phyloP scores from a whole-genome alignment of 768 basidiomycete genomes.

The Pholiota microspora region DNA sequence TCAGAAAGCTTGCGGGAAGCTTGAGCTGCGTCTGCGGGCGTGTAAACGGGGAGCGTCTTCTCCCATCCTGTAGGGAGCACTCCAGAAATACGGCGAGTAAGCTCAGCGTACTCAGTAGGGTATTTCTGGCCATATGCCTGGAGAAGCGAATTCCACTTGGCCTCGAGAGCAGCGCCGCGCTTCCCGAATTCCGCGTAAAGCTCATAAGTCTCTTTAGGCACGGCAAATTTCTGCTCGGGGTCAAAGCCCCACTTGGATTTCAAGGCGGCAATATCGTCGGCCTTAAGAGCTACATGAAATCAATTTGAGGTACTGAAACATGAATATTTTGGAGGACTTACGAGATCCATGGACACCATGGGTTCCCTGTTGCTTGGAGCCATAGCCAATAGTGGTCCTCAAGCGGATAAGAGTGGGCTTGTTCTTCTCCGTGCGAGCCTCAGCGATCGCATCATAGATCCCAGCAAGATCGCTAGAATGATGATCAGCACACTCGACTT shows the following conservation, averaged over 20 bases:
- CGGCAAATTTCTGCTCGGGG: slow-evolving; percentile 71
- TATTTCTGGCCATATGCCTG: slow-evolving; percentile 71
- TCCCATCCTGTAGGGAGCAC: slow-evolving; percentile 88
- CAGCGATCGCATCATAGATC: slow-evolving; percentile 77
- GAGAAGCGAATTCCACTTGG: slow-evolving; percentile 71
- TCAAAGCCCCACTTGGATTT: slow-evolving; percentile 87
- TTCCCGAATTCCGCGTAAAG: slow-evolving; percentile 64
- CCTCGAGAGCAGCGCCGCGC: slow-evolving; percentile 73
- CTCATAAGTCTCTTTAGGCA: slow-evolving; percentile 72
- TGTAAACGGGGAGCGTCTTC: slow-evolving; percentile 81
- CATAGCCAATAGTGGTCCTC: slow-evolving; percentile 90
- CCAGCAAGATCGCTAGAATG: slow-evolving; percentile 62
- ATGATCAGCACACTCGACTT: neutral
- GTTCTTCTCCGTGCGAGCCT: slow-evolving; percentile 69
- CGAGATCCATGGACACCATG: slow-evolving; percentile 94
- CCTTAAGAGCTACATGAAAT: slow-evolving; percentile 69
- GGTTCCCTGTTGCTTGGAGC: slow-evolving; percentile 90
- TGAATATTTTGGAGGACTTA: slow-evolving; percentile 43
- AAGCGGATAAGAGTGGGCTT: slow-evolving; percentile 89
- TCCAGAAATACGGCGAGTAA: slow-evolving; percentile 81
- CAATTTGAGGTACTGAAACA: neutral
- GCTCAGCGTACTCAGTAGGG: slow-evolving; percentile 82
- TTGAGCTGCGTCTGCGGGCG: slow-evolving; percentile 75
- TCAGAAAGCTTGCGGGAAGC: slow-evolving; percentile 94
- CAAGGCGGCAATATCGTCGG: slow-evolving; percentile 81